Percentiles rank a stretch among this genome's conserved stretches.
These are phyloP conservation scores for Ophiostoma fasciatum DNA, from an alignment of 2,329 filamentous ascomycete genomes.

Conservation along the genomic window DNA sequence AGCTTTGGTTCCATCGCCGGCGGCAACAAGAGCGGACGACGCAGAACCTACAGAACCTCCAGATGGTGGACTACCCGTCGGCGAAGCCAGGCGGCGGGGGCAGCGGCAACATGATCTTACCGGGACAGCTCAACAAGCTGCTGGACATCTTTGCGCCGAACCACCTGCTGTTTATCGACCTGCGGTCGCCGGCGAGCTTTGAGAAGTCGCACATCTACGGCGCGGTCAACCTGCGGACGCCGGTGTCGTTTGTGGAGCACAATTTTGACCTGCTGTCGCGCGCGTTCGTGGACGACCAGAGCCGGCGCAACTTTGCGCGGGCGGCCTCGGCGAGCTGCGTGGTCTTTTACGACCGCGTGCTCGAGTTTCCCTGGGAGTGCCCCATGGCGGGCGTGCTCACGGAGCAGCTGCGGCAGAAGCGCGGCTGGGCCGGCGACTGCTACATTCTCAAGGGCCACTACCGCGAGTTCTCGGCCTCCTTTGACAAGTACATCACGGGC, in stretches of 20 bases:
- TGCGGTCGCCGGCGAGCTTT: slow-evolving; percentile 31
- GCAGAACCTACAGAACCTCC: slow-evolving; percentile 29
- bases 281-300: slow-evolving; percentile 33
- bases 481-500: slow-evolving; percentile 33
- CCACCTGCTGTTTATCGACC: slow-evolving; percentile 33
- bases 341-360: slow-evolving; percentile 36
- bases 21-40: slow-evolving; percentile 32
- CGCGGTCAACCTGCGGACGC: slow-evolving; percentile 36
- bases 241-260: slow-evolving; percentile 31
- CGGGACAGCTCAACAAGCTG: slow-evolving; percentile 33
- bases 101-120: slow-evolving; percentile 32
- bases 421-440: slow-evolving; percentile 34
- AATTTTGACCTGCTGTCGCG: slow-evolving; percentile 36
- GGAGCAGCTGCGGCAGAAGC: slow-evolving; percentile 26
- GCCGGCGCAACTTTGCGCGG: slow-evolving; percentile 28
- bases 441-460: slow-evolving; percentile 43
- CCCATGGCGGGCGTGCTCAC: slow-evolving; percentile 30
- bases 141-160: slow-evolving; percentile 33
- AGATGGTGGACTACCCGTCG: slow-evolving; percentile 22
- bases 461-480: slow-evolving; percentile 37
- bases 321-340: slow-evolving; percentile 33
- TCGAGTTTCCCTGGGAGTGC: slow-evolving; percentile 36
- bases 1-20: slow-evolving; percentile 37
- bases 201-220: slow-evolving; percentile 35
- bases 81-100: slow-evolving; percentile 8